Conservation (phyloP, 1,139 yeast species). For the Kluyveromyces sp. region DNA sequence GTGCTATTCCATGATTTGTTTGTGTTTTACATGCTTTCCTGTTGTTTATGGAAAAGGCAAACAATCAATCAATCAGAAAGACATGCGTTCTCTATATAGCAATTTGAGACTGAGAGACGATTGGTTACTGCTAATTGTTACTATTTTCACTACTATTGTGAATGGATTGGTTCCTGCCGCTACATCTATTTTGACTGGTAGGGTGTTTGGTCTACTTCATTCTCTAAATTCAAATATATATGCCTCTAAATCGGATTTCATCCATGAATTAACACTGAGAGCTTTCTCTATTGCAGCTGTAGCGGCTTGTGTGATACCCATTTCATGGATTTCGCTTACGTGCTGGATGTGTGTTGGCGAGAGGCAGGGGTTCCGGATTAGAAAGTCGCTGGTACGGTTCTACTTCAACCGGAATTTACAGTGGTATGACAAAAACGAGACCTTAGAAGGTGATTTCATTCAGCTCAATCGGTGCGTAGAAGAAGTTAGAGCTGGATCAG, state of each 20-base stretch:
- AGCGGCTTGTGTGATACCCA: slow-evolving; percentile 46
- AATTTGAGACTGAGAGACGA: slow-evolving; percentile 21
- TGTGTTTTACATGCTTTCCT: too few species aligned
- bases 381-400: slow-evolving; percentile 37
- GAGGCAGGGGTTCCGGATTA: slow-evolving; percentile 51
- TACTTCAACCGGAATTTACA: slow-evolving; percentile 35
- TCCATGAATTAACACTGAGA: slow-evolving; percentile 38
- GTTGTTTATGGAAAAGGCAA: too few species aligned
- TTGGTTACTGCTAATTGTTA: slow-evolving; percentile 18
- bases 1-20: too few species aligned
- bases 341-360: slow-evolving; percentile 73
- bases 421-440: slow-evolving; percentile 55
- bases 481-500: slow-evolving; percentile 62
- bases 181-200: slow-evolving; percentile 59
- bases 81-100: slow-evolving; percentile 14
- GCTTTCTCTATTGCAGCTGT: slow-evolving; percentile 50
- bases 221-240: slow-evolving; percentile 32
- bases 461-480: slow-evolving; percentile 71
- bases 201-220: slow-evolving; percentile 48
- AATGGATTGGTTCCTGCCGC: slow-evolving; percentile 55
- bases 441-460: slow-evolving; percentile 54
- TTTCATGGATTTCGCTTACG: slow-evolving; percentile 49
- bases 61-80: too few species aligned
- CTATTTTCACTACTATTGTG: slow-evolving; percentile 27
- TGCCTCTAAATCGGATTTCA: slow-evolving; percentile 31